Percentiles rank a stretch among this genome's conserved stretches.
Evolutionary conservation across 75 land plant species (phyloP).

Genomic region (Pseudotsuga menziesii): DNA sequence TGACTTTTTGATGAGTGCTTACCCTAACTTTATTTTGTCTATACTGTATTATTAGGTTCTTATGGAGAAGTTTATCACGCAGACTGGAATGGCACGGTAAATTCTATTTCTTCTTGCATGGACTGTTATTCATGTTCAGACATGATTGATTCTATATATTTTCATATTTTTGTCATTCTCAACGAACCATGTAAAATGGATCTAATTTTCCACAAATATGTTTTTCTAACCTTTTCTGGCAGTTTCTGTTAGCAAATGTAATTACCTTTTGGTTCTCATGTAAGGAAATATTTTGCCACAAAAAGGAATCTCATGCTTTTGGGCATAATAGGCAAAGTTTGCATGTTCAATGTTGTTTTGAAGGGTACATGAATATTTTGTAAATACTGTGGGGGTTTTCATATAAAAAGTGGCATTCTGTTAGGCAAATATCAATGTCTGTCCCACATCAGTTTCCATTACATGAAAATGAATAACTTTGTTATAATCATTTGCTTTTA

Average conservation of each 20-base stretch:
- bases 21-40: not conserved
- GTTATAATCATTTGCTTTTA: not conserved
- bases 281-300: not conserved
- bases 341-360: not conserved
- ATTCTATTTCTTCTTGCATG: constrained; percentile 14
- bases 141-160: not conserved
- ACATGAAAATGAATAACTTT: not conserved
- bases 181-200: not conserved
- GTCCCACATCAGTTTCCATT: not conserved
- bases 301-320: not conserved
- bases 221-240: not conserved
- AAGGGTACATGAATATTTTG: not conserved
- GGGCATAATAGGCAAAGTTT: too few relatives aligned
- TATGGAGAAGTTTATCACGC: constrained; percentile 91
- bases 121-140: not conserved
- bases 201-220: not conserved
- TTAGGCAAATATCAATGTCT: not conserved
- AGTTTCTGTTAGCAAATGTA: not conserved
- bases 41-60: constrained; percentile 53
- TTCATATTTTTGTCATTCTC: not conserved
- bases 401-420: not conserved
- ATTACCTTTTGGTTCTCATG: not conserved
- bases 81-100: constrained; percentile 93
- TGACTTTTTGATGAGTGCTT: not conserved
- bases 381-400: not conserved